Percentiles rank a stretch among this genome's conserved stretches.
phyloP scores from a whole-genome alignment of 1,284 basidiomycete species.

The Moesziomyces globuligerus region DNA sequence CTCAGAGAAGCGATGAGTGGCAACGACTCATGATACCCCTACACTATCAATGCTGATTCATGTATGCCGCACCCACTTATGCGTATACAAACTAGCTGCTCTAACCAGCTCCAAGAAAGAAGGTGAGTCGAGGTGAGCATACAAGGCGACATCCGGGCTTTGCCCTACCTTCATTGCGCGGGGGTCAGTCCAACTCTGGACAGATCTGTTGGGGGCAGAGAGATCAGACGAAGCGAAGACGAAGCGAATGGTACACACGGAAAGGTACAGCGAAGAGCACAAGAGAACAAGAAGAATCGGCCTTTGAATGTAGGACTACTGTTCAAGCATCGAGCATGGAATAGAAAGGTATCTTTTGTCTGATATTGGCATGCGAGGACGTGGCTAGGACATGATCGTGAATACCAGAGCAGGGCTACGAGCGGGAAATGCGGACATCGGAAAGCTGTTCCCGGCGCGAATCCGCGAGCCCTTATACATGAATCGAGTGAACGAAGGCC shows the following conservation, averaged over 20 bases:
- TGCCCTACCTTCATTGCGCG: no score
- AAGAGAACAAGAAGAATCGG: no score
- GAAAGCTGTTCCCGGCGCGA: neutral
- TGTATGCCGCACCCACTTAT: neutral
- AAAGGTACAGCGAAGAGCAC: no score
- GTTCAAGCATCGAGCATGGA: neutral
- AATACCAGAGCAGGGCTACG: neutral
- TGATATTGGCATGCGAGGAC: neutral
- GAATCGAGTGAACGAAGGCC: neutral
- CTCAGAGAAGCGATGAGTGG: constrained; percentile 33
- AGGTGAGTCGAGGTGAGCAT: no score
- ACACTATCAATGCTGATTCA: constrained; percentile 48
- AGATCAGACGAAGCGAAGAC: no score
- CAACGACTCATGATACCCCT: constrained; percentile 54
- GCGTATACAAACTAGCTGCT: no score
- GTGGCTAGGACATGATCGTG: neutral
- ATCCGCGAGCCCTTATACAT: neutral
- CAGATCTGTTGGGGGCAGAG: no score
- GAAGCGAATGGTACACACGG: no score
- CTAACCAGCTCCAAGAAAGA: no score
- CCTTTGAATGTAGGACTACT: no score
- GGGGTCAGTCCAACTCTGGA: no score
- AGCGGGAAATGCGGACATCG: neutral
- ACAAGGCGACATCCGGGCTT: no score
- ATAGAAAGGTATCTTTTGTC: neutral